These are phyloP conservation scores for Aureobasidium subglaciale DNA, from an alignment of 2,329 filamentous ascomycete genomes.

Conservation along the genomic window DNA sequence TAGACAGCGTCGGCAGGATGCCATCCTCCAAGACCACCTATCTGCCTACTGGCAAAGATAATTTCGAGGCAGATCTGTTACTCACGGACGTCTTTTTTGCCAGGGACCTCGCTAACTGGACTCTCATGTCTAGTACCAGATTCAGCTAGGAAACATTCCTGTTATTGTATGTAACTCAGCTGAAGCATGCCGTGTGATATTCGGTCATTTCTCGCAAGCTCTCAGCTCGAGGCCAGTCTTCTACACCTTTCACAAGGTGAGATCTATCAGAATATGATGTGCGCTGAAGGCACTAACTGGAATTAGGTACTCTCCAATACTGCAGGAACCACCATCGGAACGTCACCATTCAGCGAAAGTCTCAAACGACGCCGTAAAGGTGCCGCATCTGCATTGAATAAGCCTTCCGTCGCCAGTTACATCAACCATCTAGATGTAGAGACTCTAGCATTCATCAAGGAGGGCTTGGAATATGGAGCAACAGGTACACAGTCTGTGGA, in stretches of 20 bases:
- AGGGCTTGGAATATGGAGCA: slow-evolving; percentile 52
- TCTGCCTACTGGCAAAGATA: too few relatives aligned
- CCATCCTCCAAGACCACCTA: too few relatives aligned
- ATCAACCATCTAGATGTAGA: slow-evolving; percentile 57
- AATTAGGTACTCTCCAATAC: slow-evolving; percentile 55
- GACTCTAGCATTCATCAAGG: slow-evolving; percentile 55
- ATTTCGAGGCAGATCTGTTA: too few relatives aligned
- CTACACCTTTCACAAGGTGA: slow-evolving; percentile 42
- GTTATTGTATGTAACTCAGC: slow-evolving; percentile 39
- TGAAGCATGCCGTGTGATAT: slow-evolving; percentile 34
- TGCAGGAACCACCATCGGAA: slow-evolving; percentile 61
- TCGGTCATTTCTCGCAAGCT: slow-evolving; percentile 36
- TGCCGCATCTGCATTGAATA: slow-evolving; percentile 58
- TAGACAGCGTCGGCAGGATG: too few relatives aligned
- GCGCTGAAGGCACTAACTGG: slow-evolving; percentile 8
- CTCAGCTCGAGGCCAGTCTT: slow-evolving; percentile 37
- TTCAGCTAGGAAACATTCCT: slow-evolving; percentile 40
- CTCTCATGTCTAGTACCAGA: too few relatives aligned
- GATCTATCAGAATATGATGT: neutral
- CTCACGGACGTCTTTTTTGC: too few relatives aligned
- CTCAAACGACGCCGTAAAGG: slow-evolving; percentile 59
- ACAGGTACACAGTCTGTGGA: slow-evolving; percentile 50
- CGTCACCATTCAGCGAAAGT: slow-evolving; percentile 58
- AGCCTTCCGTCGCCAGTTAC: slow-evolving; percentile 57
- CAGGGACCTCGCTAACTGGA: too few relatives aligned